Conservation (phyloP, 2,329 filamentous ascomycete species). For the Fusarium sarcochroum region DNA sequence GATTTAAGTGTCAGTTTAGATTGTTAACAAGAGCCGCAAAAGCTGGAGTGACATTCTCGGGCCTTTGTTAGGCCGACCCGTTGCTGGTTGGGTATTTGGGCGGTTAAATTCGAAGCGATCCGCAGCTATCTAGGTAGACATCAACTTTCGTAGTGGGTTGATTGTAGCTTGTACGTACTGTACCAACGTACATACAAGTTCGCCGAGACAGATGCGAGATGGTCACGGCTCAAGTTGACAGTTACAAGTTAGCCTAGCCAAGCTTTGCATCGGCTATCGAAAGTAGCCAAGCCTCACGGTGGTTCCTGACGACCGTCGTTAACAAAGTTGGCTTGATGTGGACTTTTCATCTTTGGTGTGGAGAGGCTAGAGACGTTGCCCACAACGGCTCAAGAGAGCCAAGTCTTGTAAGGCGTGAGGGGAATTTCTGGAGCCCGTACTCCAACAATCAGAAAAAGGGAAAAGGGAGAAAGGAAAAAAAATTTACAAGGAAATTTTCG, state of each 20-base stretch:
- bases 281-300: not conserved
- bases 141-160: not conserved
- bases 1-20: not conserved
- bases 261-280: not conserved
- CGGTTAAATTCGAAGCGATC: slow-evolving; percentile 17
- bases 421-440: slow-evolving; percentile 7
- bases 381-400: slow-evolving; percentile 23
- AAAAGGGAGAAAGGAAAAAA: not conserved
- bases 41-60: not conserved
- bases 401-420: slow-evolving; percentile 11
- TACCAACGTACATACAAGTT: too few relatives aligned
- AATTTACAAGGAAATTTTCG: not conserved
- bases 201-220: not conserved
- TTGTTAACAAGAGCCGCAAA: slow-evolving; percentile 14
- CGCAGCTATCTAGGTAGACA: slow-evolving; percentile 2
- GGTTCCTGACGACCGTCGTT: not conserved
- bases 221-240: too few relatives aligned
- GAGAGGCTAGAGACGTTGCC: not conserved
- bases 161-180: too few relatives aligned
- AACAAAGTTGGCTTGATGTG: slow-evolving; percentile 11
- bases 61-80: not conserved
- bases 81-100: not conserved
- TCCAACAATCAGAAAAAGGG: not conserved
- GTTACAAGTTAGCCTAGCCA: too few relatives aligned
- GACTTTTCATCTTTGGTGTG: not conserved